Base-by-base conservation (phyloP, 2,329 filamentous ascomycete species). In the Penicillium rolfsii region DNA sequence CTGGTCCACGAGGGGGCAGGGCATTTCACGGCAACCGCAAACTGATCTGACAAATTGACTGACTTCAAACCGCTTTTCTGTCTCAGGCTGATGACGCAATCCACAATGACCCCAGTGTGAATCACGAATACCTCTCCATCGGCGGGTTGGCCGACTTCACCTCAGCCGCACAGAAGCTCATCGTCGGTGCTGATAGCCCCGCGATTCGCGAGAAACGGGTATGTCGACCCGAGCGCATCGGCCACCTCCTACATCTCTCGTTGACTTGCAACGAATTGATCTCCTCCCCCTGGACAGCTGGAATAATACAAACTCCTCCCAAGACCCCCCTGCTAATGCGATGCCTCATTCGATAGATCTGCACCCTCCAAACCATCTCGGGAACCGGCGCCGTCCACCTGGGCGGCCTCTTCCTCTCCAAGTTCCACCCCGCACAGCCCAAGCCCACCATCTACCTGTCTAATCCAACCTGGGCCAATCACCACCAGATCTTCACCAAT, bases 71-170 rank as follows among this genome's bases (percentile, higher is more conserved):
- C 30, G 16, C 50, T 40, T 50, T 55, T 30, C 19, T 55, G 8
- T 22, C 67, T 55, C 75, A 98, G 94, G 95, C 95, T 70, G 93
- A 98, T 77, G 90, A 95, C 67, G 87, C 92, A 72, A 86, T 98
- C 68, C 90, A 89, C 78, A 89, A 90, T 75, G 93, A 97, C 79
- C 93, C 94, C 74, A 86, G 91, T 62, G 84, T 96, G 71, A 96
- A 99, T 82, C 94, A 99, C 83, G 95, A 99, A 85, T 99, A 99
- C 80, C 91, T 96, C 62, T 94, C 95, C 61, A 99, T 99, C 76
- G 90, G 93, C 64, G 95, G 95, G 74, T 85, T 98, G 61, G 81
- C 89, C 58, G 85, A 89, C 65, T 96, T 97, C 81, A 97, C 92
- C 61, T 85, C 87, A 70, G 96, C 95, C 74, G 93, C 95, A 26